phyloP scores from a whole-genome alignment of 108 stramenopile genomes.

The Aurantiochytrium sp. region DNA sequence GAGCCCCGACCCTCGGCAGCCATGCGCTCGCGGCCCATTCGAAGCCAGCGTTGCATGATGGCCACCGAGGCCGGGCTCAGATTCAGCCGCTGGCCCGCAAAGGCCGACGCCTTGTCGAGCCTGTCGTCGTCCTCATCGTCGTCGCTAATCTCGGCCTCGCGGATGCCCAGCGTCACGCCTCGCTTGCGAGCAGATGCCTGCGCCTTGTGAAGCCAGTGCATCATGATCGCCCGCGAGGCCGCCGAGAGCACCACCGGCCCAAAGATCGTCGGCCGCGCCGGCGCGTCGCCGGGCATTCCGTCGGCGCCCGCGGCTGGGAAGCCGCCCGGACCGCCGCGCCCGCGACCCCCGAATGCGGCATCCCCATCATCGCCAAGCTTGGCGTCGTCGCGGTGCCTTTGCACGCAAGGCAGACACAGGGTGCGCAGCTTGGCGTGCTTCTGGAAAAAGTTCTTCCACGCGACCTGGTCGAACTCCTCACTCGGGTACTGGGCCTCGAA shows the following conservation, averaged over 20 bases:
- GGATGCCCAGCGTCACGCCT: background rate
- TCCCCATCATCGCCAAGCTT: background rate
- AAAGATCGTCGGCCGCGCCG: background rate
- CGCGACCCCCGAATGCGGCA: background rate
- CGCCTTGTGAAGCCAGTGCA: slow-evolving; percentile 33
- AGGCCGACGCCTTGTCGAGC: background rate
- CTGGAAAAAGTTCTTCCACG: slow-evolving; percentile 36
- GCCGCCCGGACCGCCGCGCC: background rate
- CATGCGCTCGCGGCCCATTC: background rate
- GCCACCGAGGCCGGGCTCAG: slow-evolving; percentile 33
- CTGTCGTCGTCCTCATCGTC: slow-evolving; percentile 38
- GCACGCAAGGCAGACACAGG: slow-evolving; percentile 10
- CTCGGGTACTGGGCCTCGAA: slow-evolving; percentile 53
- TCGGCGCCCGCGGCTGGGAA: background rate
- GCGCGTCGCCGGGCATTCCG: background rate
- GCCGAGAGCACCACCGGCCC: slow-evolving; percentile 39
- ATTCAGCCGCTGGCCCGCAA: background rate
- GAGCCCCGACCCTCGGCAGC: background rate
- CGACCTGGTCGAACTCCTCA: slow-evolving; percentile 62
- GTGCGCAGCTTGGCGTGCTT: slow-evolving; percentile 21
- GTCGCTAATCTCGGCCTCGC: slow-evolving; percentile 28
- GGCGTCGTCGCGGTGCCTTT: background rate
- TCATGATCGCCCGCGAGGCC: slow-evolving; percentile 35
- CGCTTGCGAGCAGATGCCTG: background rate
- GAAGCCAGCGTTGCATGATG: slow-evolving; percentile 35